phyloP scores from a whole-genome alignment of 208 protist genomes.

The Jaenimonas drosophilae region DNA sequence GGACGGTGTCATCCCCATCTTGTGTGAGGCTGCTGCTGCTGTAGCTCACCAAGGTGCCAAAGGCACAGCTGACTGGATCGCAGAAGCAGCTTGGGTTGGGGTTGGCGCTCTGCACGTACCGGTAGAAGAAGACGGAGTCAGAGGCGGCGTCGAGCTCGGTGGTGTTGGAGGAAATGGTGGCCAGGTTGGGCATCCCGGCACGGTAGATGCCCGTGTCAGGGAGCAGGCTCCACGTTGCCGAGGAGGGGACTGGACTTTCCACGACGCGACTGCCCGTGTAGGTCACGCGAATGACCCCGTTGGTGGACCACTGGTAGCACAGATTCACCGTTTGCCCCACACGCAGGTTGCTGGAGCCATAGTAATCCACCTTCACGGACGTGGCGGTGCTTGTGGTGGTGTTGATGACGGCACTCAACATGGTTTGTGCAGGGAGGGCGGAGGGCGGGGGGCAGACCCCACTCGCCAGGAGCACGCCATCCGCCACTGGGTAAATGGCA shows the following conservation, averaged over 20 bases:
- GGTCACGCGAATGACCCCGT: constrained; percentile 17
- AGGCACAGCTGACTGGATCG: constrained; percentile 35
- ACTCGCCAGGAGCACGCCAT: constrained; percentile 20
- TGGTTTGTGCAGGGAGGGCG: constrained; percentile 10
- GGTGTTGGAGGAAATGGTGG: constrained; percentile 37
- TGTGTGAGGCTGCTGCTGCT: constrained; percentile 1
- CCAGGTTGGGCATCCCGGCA: constrained; percentile 24
- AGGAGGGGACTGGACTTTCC: constrained; percentile 23
- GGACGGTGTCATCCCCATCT: constrained; percentile 11
- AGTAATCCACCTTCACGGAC: constrained; percentile 21
- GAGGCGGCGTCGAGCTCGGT: constrained; percentile 9
- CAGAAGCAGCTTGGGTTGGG: constrained; percentile 67
- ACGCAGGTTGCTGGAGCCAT: constrained; percentile 26
- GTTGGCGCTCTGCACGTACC: constrained; percentile 24
- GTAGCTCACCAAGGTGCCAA: constrained; percentile 25
- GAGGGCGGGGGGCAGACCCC: constrained; percentile 20
- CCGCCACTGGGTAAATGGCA: constrained; percentile 30
- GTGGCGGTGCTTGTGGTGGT: constrained; percentile 9
- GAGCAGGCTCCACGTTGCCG: constrained; percentile 12
- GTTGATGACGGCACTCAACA: constrained; percentile 28
- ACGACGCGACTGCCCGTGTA: constrained; percentile 46
- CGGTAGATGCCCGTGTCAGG: constrained; percentile 21
- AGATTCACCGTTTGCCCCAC: constrained; percentile 35
- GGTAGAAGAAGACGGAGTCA: constrained; percentile 77
- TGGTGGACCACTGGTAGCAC: constrained; percentile 60